Conservation (phyloP, 306 rosid species). For the Prunus padus region DNA sequence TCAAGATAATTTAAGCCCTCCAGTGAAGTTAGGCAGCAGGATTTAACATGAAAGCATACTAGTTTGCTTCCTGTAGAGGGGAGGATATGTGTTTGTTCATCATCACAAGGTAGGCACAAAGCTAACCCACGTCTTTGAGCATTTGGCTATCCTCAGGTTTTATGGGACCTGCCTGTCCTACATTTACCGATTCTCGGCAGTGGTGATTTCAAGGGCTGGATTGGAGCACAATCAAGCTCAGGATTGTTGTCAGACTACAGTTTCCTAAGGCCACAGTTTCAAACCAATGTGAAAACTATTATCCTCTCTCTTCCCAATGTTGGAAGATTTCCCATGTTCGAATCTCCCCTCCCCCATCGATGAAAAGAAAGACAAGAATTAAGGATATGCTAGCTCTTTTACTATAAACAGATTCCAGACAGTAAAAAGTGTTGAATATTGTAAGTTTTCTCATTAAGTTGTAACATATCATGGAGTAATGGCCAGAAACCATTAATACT, state of each 20-base stretch:
- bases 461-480: constrained; percentile 4
- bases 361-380: no score
- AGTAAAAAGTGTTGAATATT: not conserved
- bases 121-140: constrained; percentile 7
- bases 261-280: not conserved
- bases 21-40: constrained; percentile 2
- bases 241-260: not conserved
- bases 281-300: not conserved
- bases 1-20: constrained; percentile 11
- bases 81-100: not conserved
- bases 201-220: not conserved
- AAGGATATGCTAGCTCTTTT: no score
- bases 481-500: constrained; percentile 15
- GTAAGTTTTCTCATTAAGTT: constrained; percentile 4
- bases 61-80: constrained; percentile 25
- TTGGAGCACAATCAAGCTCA: constrained; percentile 19
- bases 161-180: not conserved
- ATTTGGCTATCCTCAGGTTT: not conserved
- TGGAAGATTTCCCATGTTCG: no score
- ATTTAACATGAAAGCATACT: constrained; percentile 2
- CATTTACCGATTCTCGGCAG: not conserved
- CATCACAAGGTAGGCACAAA: not conserved
- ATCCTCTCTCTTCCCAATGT: no score
- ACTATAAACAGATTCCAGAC: not conserved
- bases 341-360: no score